Conservation (phyloP, 306 rosid genomes). For the Citrullus colocynthis region DNA sequence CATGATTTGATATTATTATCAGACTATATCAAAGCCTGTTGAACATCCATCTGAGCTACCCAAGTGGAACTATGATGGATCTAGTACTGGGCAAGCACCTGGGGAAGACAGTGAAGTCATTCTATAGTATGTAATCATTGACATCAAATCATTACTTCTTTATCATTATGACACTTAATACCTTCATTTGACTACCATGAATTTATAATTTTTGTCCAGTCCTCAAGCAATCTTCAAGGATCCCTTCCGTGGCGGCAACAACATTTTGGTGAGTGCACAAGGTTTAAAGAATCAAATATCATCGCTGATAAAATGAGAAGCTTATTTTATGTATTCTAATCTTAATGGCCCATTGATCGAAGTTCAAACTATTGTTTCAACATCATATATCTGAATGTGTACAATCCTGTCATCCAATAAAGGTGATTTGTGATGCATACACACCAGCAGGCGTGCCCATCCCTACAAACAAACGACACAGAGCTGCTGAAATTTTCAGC, state of each 20-base stretch:
- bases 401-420: conserved; percentile 4
- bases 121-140: conserved; percentile 61
- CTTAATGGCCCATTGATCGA: conserved; percentile 7
- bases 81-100: conserved; percentile 98
- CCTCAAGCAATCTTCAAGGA: conserved; percentile 96
- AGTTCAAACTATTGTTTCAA: conserved; percentile 10
- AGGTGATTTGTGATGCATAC: conserved; percentile 90
- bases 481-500: conserved; percentile 77
- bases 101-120: conserved; percentile 99
- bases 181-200: conserved; percentile 10
- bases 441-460: conserved; percentile 90
- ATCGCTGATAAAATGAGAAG: neutral
- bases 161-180: neutral
- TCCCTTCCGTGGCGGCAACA: conserved; percentile 97
- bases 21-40: conserved; percentile 88
- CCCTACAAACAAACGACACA: conserved; percentile 87
- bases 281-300: neutral
- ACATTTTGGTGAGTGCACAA: conserved; percentile 62
- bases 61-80: conserved; percentile 97
- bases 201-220: conserved; percentile 23
- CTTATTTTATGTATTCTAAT: neutral
- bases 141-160: neutral
- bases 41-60: conserved; percentile 95
- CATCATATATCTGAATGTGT: conserved; percentile 7
- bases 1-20: conserved; percentile 18